A percentile compares a stretch with the other conserved stretches of the same genome.
Conservation (phyloP, 1,284 basidiomycete genomes). For the Ceratobasidium sp. region DNA sequence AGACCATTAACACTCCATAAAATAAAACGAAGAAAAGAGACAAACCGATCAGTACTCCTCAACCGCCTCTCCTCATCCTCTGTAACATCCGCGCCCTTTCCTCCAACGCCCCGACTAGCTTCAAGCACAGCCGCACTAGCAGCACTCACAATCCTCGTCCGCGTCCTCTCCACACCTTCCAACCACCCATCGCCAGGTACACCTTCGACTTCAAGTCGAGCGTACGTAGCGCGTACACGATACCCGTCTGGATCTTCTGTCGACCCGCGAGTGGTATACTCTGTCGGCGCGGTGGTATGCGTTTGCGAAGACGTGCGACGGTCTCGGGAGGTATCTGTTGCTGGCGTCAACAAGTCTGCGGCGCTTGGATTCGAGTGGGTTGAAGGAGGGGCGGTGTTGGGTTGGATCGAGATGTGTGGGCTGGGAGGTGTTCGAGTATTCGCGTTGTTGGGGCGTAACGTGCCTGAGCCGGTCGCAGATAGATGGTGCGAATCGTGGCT, state of each 20-base stretch:
- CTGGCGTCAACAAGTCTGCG: constrained; percentile 11
- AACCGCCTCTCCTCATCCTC: constrained; percentile 72
- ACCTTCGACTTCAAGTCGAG: constrained; percentile 85
- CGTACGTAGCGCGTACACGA: constrained; percentile 89
- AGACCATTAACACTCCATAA: constrained; percentile 44
- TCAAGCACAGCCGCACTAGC: constrained; percentile 29
- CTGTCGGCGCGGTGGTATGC: background rate
- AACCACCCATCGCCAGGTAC: constrained; percentile 53
- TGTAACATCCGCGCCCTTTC: constrained; percentile 52
- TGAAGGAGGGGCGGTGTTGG: background rate
- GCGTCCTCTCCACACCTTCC: constrained; percentile 73
- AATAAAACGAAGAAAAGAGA: constrained; percentile 42
- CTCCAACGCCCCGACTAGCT: constrained; percentile 60
- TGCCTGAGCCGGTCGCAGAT: too few relatives aligned
- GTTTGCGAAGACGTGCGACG: constrained; percentile 21
- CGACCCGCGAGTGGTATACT: constrained; percentile 48
- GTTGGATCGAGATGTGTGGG: background rate
- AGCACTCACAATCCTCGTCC: constrained; percentile 69
- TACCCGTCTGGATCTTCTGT: constrained; percentile 85
- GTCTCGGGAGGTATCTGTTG: constrained; percentile 6
- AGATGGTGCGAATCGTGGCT: background rate
- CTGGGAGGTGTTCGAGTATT: background rate
- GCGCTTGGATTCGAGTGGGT: constrained; percentile 14
- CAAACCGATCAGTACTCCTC: constrained; percentile 82
- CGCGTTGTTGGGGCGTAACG: background rate